Percentiles rank a stretch among this genome's conserved stretches.
These are phyloP conservation scores for Phytopythium montanum DNA, from an alignment of 352 stramenopile species.

Conservation along the genomic window DNA sequence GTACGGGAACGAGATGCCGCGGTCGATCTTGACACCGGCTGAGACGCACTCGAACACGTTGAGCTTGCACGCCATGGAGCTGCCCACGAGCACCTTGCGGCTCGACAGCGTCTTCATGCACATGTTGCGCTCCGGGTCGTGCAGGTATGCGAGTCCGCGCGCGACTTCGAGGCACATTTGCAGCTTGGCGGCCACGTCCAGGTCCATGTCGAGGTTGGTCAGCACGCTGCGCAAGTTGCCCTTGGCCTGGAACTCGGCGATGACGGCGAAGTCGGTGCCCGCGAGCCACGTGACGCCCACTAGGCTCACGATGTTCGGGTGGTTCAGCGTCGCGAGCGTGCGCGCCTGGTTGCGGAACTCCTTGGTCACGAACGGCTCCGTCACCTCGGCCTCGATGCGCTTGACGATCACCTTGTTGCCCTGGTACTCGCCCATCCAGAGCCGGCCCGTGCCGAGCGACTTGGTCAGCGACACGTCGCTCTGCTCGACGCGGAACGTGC, in stretches of 20 bases:
- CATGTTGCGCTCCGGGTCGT: constrained; percentile 43
- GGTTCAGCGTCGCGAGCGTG: constrained; percentile 41
- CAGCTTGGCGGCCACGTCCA: constrained; percentile 52
- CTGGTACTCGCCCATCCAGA: constrained; percentile 62
- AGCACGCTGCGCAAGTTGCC: constrained; percentile 60
- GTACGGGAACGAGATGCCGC: constrained; percentile 17
- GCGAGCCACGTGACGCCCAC: constrained; percentile 67
- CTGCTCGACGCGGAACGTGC: constrained; percentile 44
- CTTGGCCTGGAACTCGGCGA: constrained; percentile 77
- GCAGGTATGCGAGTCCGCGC: constrained; percentile 54
- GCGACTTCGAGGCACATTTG: constrained; percentile 72
- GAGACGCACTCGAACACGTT: constrained; percentile 58
- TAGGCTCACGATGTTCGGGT: constrained; percentile 64
- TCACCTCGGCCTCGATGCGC: constrained; percentile 64
- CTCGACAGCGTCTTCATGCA: constrained; percentile 47
- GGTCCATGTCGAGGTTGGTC: constrained; percentile 42
- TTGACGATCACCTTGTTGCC: constrained; percentile 63
- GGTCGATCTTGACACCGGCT: constrained; percentile 23
- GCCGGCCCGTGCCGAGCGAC: constrained; percentile 35
- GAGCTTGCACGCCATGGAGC: constrained; percentile 44
- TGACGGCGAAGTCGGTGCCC: constrained; percentile 70
- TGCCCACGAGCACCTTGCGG: constrained; percentile 56
- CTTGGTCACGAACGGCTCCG: constrained; percentile 52
- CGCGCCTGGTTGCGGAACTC: constrained; percentile 54
- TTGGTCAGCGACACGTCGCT: constrained; percentile 56